Conservation (phyloP, 1,139 yeast species). For the Sugiyamaella grinbergsii region DNA sequence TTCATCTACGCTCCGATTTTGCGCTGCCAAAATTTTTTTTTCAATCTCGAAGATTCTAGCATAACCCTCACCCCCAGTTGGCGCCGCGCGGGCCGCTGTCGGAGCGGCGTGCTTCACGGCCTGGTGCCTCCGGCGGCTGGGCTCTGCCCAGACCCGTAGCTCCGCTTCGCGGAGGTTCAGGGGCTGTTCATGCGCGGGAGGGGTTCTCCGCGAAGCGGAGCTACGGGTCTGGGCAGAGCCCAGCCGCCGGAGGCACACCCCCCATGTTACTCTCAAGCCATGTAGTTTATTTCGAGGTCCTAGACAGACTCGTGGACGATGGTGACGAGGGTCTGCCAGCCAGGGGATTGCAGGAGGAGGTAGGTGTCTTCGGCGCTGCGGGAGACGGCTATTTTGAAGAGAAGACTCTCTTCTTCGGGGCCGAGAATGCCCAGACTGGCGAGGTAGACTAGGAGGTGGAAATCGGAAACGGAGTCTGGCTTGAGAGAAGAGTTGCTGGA, state of each 20-base stretch:
- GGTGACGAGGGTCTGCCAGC: slow-evolving; percentile 75
- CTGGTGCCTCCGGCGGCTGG: background rate
- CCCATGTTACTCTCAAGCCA: too few species aligned
- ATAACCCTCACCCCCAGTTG: slow-evolving; percentile 11
- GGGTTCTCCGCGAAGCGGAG: too few species aligned
- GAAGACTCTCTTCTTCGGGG: slow-evolving; percentile 52
- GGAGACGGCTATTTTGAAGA: slow-evolving; percentile 48
- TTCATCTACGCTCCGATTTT: background rate
- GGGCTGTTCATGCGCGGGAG: too few species aligned
- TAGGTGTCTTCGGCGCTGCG: slow-evolving; percentile 48
- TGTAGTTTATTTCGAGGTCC: too few species aligned
- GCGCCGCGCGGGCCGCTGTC: background rate
- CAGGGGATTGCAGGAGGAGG: slow-evolving; percentile 62
- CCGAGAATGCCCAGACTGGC: slow-evolving; percentile 53
- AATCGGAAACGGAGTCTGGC: slow-evolving; percentile 56
- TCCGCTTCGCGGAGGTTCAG: too few species aligned
- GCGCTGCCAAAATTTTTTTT: slow-evolving; percentile 11
- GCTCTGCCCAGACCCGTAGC: slow-evolving; percentile 2
- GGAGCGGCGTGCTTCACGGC: background rate
- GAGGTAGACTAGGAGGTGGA: slow-evolving; percentile 71
- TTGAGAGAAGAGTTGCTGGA: slow-evolving; percentile 35
- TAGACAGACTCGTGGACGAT: slow-evolving; percentile 44
- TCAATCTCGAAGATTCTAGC: slow-evolving; percentile 16
- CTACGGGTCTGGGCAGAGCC: too few species aligned
- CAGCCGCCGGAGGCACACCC: background rate